These are phyloP conservation scores for Taxawa tesnikishii DNA, from an alignment of 2,329 filamentous ascomycete species.

Conservation along the genomic window DNA sequence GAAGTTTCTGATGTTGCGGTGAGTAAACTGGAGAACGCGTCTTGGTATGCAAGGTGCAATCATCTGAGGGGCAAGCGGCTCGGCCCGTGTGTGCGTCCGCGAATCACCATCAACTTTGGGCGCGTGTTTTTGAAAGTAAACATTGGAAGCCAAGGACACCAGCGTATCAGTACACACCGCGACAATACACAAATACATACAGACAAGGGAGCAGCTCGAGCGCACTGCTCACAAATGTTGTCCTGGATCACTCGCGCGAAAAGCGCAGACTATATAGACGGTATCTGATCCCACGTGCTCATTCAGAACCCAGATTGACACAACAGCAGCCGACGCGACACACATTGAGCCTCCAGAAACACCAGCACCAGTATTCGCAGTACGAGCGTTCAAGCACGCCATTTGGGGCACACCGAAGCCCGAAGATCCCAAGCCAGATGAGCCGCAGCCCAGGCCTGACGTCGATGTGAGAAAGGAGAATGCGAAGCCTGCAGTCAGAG, in stretches of 20 bases:
- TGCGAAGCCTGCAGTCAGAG: background rate
- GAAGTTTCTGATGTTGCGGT: no score
- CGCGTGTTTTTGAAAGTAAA: background rate
- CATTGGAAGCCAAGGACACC: no score
- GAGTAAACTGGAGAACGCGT: no score
- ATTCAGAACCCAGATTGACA: background rate
- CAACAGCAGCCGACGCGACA: constrained; percentile 1
- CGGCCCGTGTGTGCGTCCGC: background rate
- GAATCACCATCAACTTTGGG: background rate
- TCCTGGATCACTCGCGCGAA: constrained; percentile 10
- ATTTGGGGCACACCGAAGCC: constrained; percentile 51
- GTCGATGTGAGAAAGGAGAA: background rate
- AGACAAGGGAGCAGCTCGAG: background rate
- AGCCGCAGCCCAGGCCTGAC: no score
- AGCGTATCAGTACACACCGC: no score
- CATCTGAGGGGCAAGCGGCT: no score
- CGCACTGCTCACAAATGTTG: constrained; percentile 7
- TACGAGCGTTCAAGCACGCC: constrained; percentile 54
- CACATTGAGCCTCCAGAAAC: constrained; percentile 47
- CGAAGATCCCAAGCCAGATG: constrained; percentile 17
- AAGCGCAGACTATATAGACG: no score
- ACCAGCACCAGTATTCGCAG: constrained; percentile 53
- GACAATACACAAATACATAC: no score
- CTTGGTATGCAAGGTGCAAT: no score
- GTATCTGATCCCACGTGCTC: no score